These are phyloP conservation scores for Skeletonema costatum DNA, from an alignment of 108 stramenopile species.

Conservation along the genomic window DNA sequence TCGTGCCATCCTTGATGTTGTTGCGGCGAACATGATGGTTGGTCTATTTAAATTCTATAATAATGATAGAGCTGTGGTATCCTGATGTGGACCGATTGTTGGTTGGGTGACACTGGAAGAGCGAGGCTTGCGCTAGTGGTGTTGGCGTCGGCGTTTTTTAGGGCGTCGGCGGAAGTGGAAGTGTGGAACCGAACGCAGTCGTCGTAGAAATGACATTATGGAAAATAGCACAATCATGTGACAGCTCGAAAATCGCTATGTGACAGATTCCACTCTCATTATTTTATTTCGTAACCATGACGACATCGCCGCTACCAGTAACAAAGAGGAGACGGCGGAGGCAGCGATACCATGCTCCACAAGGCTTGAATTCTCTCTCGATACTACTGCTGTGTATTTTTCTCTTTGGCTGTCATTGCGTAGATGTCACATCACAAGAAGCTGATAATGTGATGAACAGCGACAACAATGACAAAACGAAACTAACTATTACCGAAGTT, in stretches of 20 bases:
- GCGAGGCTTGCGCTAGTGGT: too few relatives aligned
- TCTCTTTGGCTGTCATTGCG: neutral
- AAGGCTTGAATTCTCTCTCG: neutral
- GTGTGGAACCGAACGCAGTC: too few relatives aligned
- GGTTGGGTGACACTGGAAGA: too few relatives aligned
- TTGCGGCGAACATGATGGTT: slow-evolving; percentile 16
- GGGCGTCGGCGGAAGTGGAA: too few relatives aligned
- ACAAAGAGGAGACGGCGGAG: neutral
- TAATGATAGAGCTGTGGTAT: neutral
- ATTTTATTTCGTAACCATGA: neutral
- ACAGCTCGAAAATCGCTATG: too few relatives aligned
- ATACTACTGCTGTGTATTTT: neutral
- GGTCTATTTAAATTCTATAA: neutral
- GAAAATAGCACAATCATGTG: too few relatives aligned
- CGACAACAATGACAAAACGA: neutral
- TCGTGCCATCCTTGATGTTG: slow-evolving; percentile 6
- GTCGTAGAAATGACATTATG: too few relatives aligned
- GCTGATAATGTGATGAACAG: neutral
- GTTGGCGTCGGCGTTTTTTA: too few relatives aligned
- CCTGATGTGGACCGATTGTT: neutral
- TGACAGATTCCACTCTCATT: too few relatives aligned
- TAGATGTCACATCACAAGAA: neutral
- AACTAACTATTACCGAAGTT: neutral
- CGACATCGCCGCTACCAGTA: neutral
- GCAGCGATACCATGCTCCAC: neutral